These are phyloP conservation scores for Anacardium occidentale DNA, from an alignment of 345 rosid species.

Conservation along the genomic window DNA sequence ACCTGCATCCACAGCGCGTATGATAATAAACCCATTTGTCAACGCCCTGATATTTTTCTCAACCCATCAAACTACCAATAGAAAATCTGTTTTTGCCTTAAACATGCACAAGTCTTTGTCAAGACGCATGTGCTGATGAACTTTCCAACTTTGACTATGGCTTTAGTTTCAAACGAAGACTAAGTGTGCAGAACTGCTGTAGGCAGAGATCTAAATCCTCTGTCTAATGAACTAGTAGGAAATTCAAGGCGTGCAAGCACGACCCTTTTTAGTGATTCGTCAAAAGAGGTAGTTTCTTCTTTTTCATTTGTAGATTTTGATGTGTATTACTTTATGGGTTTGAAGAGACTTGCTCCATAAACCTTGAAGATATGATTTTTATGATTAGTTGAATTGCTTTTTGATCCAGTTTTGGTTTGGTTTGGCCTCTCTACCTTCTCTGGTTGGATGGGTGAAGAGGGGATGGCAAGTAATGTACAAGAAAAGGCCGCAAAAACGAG, in stretches of 20 bases:
- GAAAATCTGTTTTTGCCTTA: too few relatives aligned
- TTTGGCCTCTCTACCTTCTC: slow-evolving; percentile 11
- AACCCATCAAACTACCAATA: too few relatives aligned
- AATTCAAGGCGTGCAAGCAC: slow-evolving; percentile 1
- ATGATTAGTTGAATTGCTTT: not conserved
- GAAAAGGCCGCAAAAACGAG: slow-evolving; percentile 30
- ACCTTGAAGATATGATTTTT: slow-evolving; percentile 7
- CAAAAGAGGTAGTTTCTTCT: slow-evolving; percentile 19
- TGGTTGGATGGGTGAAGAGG: slow-evolving; percentile 70
- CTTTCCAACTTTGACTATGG: too few relatives aligned
- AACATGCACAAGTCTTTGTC: too few relatives aligned
- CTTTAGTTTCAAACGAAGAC: too few relatives aligned
- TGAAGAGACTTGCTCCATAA: not conserved
- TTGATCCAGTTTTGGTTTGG: slow-evolving; percentile 4
- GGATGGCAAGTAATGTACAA: slow-evolving; percentile 32
- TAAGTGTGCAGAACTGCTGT: not conserved
- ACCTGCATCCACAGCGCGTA: too few relatives aligned
- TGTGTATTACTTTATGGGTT: not conserved
- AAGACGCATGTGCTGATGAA: too few relatives aligned
- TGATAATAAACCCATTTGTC: too few relatives aligned
- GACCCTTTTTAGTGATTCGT: not conserved
- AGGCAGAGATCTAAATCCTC: not conserved
- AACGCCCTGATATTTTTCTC: too few relatives aligned
- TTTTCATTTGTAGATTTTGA: not conserved
- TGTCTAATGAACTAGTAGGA: not conserved